Percentiles rank a stretch among this genome's conserved stretches.
Evolutionary conservation across 352 stramenopile genomes (phyloP).

Genomic region (Globisporangium cystogenes): DNA sequence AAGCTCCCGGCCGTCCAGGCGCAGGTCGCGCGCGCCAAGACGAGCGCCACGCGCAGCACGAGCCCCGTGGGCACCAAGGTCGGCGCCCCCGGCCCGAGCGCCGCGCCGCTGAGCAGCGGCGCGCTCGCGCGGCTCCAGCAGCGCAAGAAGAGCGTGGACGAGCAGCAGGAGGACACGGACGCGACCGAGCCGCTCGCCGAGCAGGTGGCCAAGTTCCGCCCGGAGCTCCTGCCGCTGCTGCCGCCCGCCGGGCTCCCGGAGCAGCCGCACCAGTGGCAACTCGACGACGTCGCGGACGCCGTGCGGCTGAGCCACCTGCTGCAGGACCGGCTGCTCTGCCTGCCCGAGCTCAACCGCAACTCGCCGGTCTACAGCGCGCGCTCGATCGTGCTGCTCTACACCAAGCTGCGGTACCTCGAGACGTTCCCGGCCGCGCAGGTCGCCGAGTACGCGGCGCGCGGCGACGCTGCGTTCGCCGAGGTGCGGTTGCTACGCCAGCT

Average conservation of each 20-base stretch:
- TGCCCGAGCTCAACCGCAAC: conserved; percentile 73
- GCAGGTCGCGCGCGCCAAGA: conserved; percentile 25
- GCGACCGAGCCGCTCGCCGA: conserved; percentile 23
- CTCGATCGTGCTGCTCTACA: conserved; percentile 76
- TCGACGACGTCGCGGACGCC: conserved; percentile 48
- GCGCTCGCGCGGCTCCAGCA: background rate
- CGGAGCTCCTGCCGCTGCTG: conserved; percentile 59
- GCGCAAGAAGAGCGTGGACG: conserved; percentile 14
- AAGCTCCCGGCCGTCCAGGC: conserved; percentile 22
- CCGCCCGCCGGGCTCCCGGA: conserved; percentile 25
- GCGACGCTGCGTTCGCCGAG: conserved; percentile 57
- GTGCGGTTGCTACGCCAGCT: conserved; percentile 61
- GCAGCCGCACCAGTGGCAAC: conserved; percentile 25
- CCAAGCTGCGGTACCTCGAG: conserved; percentile 80
- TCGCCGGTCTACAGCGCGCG: conserved; percentile 78
- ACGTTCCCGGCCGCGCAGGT: conserved; percentile 60
- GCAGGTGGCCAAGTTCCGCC: conserved; percentile 38
- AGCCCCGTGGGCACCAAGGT: conserved; percentile 7
- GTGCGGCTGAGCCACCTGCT: conserved; percentile 59
- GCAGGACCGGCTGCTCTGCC: conserved; percentile 66
- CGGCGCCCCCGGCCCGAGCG: background rate
- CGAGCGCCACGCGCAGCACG: conserved; percentile 18
- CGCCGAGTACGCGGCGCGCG: conserved; percentile 42
- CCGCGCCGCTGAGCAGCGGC: background rate
- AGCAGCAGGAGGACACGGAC: conserved; percentile 10